phyloP scores from a whole-genome alignment of 139 green algal genomes.

The Coccomyxa sp. region DNA sequence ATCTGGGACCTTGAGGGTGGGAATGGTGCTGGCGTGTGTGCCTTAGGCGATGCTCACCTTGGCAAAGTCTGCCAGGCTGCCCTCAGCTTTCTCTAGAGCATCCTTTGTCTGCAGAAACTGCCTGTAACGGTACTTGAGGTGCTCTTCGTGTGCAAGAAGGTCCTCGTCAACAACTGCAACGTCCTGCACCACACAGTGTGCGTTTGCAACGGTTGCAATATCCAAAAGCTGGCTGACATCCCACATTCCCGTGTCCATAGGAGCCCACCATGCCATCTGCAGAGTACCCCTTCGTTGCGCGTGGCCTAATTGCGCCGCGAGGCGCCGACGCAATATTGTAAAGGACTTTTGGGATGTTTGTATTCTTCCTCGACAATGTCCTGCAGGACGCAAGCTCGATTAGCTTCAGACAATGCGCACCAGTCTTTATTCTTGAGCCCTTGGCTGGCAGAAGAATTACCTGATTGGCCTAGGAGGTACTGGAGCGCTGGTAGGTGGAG shows the following conservation, averaged over 20 bases:
- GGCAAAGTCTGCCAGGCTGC: conserved; percentile 60
- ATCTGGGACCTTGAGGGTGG: too few relatives aligned
- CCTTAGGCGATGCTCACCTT: conserved; percentile 21
- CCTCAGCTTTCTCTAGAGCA: conserved; percentile 59
- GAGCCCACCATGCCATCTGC: conserved; percentile 7
- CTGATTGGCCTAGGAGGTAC: too few relatives aligned
- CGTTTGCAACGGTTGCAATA: background rate
- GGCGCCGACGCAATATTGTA: too few relatives aligned
- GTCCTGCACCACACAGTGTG: conserved; percentile 2
- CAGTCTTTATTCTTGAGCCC: too few relatives aligned
- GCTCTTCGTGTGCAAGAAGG: conserved; percentile 53
- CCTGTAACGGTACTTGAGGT: conserved; percentile 77
- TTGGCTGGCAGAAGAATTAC: too few relatives aligned
- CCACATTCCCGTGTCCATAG: background rate
- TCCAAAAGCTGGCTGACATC: background rate
- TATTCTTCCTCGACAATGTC: too few relatives aligned
- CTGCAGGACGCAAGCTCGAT: too few relatives aligned
- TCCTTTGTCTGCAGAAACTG: conserved; percentile 52
- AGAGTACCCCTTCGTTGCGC: too few relatives aligned
- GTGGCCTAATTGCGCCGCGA: too few relatives aligned
- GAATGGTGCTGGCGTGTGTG: background rate
- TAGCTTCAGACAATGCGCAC: too few relatives aligned
- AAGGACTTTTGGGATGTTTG: too few relatives aligned
- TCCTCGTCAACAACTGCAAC: conserved; percentile 44
- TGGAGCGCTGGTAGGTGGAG: too few relatives aligned